These are phyloP conservation scores for Azolla pinnata DNA, from an alignment of 75 land plant genomes.

Conservation along the genomic window DNA sequence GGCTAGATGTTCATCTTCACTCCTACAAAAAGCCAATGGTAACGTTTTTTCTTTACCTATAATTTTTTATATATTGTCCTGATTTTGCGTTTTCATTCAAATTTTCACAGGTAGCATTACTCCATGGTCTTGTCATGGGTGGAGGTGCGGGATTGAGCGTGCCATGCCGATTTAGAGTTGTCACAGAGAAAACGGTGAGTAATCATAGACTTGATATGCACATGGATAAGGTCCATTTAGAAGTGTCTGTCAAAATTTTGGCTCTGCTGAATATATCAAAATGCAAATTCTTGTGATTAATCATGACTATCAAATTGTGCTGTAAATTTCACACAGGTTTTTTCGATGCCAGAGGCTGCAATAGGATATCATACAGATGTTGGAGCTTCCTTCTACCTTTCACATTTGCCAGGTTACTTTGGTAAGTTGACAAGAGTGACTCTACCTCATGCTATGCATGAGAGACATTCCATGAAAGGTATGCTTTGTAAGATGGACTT, in stretches of 20 bases:
- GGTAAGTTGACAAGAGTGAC: slow-evolving; percentile 56
- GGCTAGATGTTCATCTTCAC: slow-evolving; percentile 81
- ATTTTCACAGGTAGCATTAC: slow-evolving; percentile 58
- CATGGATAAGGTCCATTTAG: too few relatives aligned
- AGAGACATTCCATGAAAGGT: too few relatives aligned
- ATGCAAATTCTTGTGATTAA: not conserved
- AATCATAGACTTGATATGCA: too few relatives aligned
- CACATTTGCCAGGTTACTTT: slow-evolving; percentile 77
- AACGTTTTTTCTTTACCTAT: slow-evolving; percentile 1
- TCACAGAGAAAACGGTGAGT: slow-evolving; percentile 91
- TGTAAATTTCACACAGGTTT: slow-evolving; percentile 42
- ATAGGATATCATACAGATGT: slow-evolving; percentile 90
- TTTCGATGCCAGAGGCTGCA: slow-evolving; percentile 84
- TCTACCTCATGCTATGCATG: too few relatives aligned
- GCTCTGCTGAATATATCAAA: not conserved
- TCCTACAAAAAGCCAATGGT: slow-evolving; percentile 79
- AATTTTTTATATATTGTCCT: not conserved
- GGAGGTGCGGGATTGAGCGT: slow-evolving; percentile 81
- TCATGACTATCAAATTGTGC: too few relatives aligned
- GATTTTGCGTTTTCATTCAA: not conserved
- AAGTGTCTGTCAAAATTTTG: too few relatives aligned
- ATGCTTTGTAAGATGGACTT: too few relatives aligned
- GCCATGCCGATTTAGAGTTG: slow-evolving; percentile 62
- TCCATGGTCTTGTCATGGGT: slow-evolving; percentile 76
- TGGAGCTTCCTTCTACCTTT: slow-evolving; percentile 70